Conservation (phyloP, 164 flowering plant genomes). For the Piper longum region DNA sequence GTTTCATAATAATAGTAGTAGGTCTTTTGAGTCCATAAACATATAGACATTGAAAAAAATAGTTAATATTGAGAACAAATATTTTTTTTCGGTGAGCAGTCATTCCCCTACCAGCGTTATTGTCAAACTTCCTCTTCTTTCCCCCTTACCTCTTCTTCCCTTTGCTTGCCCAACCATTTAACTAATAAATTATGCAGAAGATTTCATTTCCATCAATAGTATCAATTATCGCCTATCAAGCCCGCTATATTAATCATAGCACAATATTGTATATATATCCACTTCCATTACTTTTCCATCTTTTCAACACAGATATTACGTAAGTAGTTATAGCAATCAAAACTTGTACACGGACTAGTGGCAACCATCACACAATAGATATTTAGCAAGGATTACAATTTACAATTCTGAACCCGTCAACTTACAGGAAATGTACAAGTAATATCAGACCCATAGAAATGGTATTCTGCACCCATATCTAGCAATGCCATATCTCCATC, state of each 20-base stretch:
- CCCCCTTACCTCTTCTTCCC: too few species aligned
- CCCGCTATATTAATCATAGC: not conserved
- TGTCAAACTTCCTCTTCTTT: not conserved
- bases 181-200: not conserved
- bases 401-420: not conserved
- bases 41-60: too few species aligned
- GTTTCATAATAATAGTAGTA: too few species aligned
- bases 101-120: too few species aligned
- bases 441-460: constrained; percentile 90
- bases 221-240: not conserved
- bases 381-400: too few species aligned
- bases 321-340: not conserved
- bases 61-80: too few species aligned
- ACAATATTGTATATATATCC: not conserved
- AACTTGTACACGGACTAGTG: not conserved
- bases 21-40: too few species aligned
- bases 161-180: not conserved
- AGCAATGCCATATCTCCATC: constrained; percentile 92
- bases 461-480: constrained; percentile 96
- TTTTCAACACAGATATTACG: not conserved
- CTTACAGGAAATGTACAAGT: constrained; percentile 93
- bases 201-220: not conserved
- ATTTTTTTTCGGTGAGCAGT: too few species aligned
- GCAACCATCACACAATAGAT: not conserved
- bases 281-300: not conserved